Conservation (phyloP, 305 asterid genomes). For the Fraxinus sp. region DNA sequence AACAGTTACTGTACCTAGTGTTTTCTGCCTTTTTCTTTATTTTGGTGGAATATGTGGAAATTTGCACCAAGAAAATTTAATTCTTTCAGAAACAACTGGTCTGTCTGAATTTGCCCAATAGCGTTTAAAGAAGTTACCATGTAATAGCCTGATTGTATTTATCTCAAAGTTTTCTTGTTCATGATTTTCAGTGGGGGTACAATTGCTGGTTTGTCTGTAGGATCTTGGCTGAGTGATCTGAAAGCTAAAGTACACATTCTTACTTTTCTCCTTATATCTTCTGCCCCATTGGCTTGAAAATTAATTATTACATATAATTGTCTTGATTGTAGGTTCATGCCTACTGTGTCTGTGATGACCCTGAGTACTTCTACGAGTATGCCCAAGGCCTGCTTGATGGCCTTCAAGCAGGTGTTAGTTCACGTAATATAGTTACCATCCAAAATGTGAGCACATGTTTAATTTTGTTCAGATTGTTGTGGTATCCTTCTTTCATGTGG, state of each 20-base stretch:
- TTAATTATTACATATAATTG: conserved; percentile 1
- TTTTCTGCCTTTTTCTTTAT: not conserved
- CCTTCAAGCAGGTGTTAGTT: conserved; percentile 64
- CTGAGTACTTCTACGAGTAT: conserved; percentile 73
- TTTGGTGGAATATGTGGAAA: not conserved
- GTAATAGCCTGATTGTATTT: not conserved
- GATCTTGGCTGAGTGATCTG: conserved; percentile 67
- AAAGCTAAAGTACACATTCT: conserved; percentile 59
- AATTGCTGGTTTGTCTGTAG: conserved; percentile 82
- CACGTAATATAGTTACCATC: conserved; percentile 73
- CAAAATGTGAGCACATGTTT: conserved; percentile 53
- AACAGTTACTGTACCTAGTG: not conserved
- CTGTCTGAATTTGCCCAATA: not conserved
- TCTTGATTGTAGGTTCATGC: conserved; percentile 63
- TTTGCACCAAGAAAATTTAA: not conserved
- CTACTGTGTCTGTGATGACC: conserved; percentile 83
- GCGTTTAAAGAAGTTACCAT: not conserved
- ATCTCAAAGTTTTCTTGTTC: not conserved
- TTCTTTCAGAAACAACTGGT: not conserved
- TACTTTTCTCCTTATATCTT: conserved; percentile 14
- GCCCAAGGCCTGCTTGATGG: conserved; percentile 81
- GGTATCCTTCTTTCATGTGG: not conserved
- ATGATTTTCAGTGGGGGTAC: conserved; percentile 85
- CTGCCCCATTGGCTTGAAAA: conserved; percentile 5
- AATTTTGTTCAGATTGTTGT: not conserved